These are phyloP conservation scores for Graphium sp. DNA, from an alignment of 2,329 filamentous ascomycete genomes.

Conservation along the genomic window DNA sequence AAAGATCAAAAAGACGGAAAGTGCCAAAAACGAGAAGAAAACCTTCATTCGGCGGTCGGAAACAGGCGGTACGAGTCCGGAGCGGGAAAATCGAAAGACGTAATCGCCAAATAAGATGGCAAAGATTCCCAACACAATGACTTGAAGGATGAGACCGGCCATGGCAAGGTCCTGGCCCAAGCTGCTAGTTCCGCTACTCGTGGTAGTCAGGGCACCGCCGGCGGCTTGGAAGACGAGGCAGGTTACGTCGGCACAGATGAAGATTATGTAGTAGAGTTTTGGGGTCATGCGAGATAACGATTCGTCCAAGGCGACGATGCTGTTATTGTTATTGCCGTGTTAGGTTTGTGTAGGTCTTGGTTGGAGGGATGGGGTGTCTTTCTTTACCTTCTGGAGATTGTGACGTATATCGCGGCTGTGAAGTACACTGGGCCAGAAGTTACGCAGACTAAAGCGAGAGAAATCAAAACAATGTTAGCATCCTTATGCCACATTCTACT, in stretches of 20 bases:
- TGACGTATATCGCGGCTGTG: slow-evolving; percentile 50
- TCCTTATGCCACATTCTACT: neutral
- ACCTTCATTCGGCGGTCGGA: slow-evolving; percentile 12
- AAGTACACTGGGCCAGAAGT: slow-evolving; percentile 30
- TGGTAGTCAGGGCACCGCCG: slow-evolving; percentile 34
- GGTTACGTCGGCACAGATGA: slow-evolving; percentile 37
- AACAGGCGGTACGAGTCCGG: slow-evolving; percentile 1
- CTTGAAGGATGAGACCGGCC: slow-evolving; percentile 41
- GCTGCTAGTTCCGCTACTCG: slow-evolving; percentile 18
- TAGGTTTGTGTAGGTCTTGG: slow-evolving; percentile 10
- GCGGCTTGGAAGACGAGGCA: slow-evolving; percentile 39
- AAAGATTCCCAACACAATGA: slow-evolving; percentile 36
- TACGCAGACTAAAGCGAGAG: slow-evolving; percentile 26
- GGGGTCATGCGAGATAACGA: slow-evolving; percentile 24
- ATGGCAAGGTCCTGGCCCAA: slow-evolving; percentile 20
- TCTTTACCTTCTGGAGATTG: slow-evolving; percentile 23
- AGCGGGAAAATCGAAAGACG: slow-evolving; percentile 22
- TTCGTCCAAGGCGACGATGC: slow-evolving; percentile 11
- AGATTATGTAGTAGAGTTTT: slow-evolving; percentile 25
- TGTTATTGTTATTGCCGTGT: slow-evolving; percentile 14
- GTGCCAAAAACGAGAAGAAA: slow-evolving; percentile 34
- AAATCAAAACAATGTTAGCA: slow-evolving; percentile 1
- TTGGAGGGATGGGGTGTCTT: neutral
- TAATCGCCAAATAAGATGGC: slow-evolving; percentile 29
- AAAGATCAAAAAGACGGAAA: slow-evolving; percentile 42